Conservation (phyloP, 176 grass and related monocot genomes). For the Dendrocalamus sinicus region DNA sequence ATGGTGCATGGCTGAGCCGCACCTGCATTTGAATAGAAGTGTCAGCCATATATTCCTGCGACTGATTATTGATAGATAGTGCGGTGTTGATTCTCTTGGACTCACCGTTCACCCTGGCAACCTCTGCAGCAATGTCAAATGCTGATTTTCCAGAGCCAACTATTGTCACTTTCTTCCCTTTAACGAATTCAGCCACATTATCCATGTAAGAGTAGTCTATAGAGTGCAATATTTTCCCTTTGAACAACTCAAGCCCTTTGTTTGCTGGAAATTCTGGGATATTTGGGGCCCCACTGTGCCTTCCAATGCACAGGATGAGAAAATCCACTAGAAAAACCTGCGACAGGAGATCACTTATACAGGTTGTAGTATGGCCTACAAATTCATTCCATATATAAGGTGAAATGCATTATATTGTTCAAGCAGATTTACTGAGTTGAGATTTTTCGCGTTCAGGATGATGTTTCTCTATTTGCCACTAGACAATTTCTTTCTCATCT, state of each 20-base stretch:
- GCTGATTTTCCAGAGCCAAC: slow-evolving; percentile 77
- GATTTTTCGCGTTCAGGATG: background rate
- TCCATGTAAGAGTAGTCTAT: slow-evolving; percentile 80
- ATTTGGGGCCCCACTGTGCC: slow-evolving; percentile 76
- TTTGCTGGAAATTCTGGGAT: slow-evolving; percentile 61
- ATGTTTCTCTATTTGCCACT: slow-evolving; percentile 1
- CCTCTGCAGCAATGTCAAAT: slow-evolving; percentile 82
- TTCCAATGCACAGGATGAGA: slow-evolving; percentile 83
- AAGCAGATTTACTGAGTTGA: slow-evolving; percentile 12
- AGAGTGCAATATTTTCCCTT: slow-evolving; percentile 72
- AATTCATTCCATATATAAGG: slow-evolving; percentile 12
- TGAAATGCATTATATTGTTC: background rate
- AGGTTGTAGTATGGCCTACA: slow-evolving; percentile 15
- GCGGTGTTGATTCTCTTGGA: slow-evolving; percentile 20
- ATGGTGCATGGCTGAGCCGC: slow-evolving; percentile 69
- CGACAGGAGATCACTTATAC: background rate
- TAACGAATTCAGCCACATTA: slow-evolving; percentile 56
- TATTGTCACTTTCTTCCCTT: slow-evolving; percentile 63
- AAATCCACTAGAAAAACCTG: slow-evolving; percentile 74
- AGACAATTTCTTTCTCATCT: slow-evolving; percentile 5
- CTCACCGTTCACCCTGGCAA: slow-evolving; percentile 72
- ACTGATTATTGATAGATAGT: slow-evolving; percentile 29
- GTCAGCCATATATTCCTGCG: slow-evolving; percentile 3
- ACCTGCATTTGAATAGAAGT: slow-evolving; percentile 51
- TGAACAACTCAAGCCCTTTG: slow-evolving; percentile 70